Base-by-base conservation (phyloP, 139 green algal genomes). In the Chlamydomonas eustigma region DNA sequence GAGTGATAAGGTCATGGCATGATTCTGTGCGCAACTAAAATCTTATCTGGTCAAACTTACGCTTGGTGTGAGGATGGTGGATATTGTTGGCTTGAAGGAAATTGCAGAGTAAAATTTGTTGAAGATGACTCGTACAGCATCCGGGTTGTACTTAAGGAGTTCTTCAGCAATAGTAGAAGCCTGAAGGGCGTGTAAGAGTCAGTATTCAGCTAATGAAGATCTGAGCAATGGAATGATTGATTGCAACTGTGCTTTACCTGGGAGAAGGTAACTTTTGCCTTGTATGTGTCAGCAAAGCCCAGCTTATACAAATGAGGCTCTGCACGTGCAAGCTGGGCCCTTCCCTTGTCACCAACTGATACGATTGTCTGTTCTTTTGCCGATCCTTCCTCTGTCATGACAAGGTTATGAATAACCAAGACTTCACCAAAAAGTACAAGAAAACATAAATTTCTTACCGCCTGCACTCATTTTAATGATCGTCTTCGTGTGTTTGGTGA, bases 41-140 rank as follows among this genome's bases (percentile, higher is more conserved):
- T n/a, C n/a, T n/a, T n/a, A n/a, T n/a, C n/a, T n/a, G n/a, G n/a
- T n/a, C n/a, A 12, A 58, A 58, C 44, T 58, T 58, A 58, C 44
- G 12, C 12, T 90, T 2, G 93, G 87, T 3, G 89, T 93, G 22
- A 98, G 87, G 5, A 98, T 80, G 2, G 96, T 99, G 24, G 90
- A 88, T n/a, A 98, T 81, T 33, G 95, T 98, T 51, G 94, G 96
- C 84, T 94, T 97, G 90, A 97, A 97, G 12, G 87, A 82, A 80
- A 98, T 94, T 36, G 93, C 93, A 1, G 87, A 95, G 37, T 88
- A 72, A 85, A 98, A 99, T 75, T 90, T 84, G 88, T 98, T 99
- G 87, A 92, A 99, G 31, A 99, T 39, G 31, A 98, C 80, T 58
- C 88, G 86, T 1, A 87, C 80, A 52, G 87, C 91, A 75, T 96